phyloP scores from a whole-genome alignment of 208 protist species.

The Entamoeba invadens region DNA sequence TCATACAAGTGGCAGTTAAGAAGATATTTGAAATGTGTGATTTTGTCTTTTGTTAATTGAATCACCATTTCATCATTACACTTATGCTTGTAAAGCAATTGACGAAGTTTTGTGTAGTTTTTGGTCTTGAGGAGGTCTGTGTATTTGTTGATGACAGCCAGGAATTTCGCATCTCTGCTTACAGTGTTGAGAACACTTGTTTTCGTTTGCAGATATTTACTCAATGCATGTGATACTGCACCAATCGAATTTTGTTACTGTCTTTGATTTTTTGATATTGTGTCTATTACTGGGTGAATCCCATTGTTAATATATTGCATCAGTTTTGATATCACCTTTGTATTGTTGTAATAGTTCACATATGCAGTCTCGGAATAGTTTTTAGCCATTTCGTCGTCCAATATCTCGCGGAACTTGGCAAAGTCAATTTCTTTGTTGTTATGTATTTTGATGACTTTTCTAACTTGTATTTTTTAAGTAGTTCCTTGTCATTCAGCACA shows the following conservation, averaged over 20 bases:
- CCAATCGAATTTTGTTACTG: background rate
- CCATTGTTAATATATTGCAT: background rate
- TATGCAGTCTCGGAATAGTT: too few relatives aligned
- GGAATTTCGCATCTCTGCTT: background rate
- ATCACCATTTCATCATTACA: background rate
- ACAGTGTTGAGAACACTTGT: background rate
- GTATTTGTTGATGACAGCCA: background rate
- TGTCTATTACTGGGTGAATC: background rate
- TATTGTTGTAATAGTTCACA: background rate
- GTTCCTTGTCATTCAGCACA: too few relatives aligned
- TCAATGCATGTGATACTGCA: background rate
- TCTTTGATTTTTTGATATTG: too few relatives aligned
- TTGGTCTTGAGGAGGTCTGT: background rate
- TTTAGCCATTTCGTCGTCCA: too few relatives aligned
- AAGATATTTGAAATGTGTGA: background rate
- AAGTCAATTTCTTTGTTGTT: too few relatives aligned
- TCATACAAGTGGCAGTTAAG: background rate
- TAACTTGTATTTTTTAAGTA: too few relatives aligned
- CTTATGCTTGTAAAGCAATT: background rate
- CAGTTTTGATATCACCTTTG: background rate
- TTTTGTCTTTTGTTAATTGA: background rate
- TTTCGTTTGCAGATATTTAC: background rate
- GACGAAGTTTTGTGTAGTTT: background rate
- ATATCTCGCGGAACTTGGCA: too few relatives aligned
- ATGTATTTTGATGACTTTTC: too few relatives aligned